Evolutionary conservation across 1,284 basidiomycete genomes (phyloP).

Genomic region (Sphagnurus paluster): DNA sequence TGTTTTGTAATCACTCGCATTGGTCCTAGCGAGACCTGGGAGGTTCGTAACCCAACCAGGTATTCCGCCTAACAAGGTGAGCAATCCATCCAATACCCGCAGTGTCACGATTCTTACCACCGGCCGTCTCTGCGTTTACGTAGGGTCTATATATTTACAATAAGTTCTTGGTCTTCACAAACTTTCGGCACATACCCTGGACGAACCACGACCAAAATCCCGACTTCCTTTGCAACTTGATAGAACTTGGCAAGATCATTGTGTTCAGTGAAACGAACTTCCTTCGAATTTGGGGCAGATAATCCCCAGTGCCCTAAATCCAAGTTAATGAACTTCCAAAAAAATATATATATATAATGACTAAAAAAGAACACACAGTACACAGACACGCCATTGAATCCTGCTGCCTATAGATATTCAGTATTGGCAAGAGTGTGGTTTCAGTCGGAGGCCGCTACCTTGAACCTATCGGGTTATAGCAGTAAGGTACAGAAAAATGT

Average conservation of each 20-base stretch:
- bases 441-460: neutral
- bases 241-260: conserved; percentile 40
- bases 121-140: conserved; percentile 39
- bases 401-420: conserved; percentile 35
- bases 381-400: conserved; percentile 47
- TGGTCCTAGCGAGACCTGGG: conserved; percentile 42
- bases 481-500: neutral
- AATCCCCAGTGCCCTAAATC: conserved; percentile 44
- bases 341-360: too few species aligned
- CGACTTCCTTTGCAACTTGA: conserved; percentile 43
- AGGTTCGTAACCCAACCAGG: conserved; percentile 49
- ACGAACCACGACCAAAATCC: conserved; percentile 44
- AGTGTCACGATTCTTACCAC: conserved; percentile 22
- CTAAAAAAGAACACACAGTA: conserved; percentile 31
- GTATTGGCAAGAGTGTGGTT: neutral
- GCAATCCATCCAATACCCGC: neutral
- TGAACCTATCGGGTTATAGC: neutral
- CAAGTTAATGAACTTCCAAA: conserved; percentile 1
- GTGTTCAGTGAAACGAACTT: conserved; percentile 32
- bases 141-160: conserved; percentile 26
- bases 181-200: conserved; percentile 30
- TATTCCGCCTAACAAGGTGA: conserved; percentile 38
- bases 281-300: conserved; percentile 33
- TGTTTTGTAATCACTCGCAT: conserved; percentile 39
- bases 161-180: neutral